Evolutionary conservation across 1,139 yeast species (phyloP).

Genomic region (Yamadazyma dendronema): DNA sequence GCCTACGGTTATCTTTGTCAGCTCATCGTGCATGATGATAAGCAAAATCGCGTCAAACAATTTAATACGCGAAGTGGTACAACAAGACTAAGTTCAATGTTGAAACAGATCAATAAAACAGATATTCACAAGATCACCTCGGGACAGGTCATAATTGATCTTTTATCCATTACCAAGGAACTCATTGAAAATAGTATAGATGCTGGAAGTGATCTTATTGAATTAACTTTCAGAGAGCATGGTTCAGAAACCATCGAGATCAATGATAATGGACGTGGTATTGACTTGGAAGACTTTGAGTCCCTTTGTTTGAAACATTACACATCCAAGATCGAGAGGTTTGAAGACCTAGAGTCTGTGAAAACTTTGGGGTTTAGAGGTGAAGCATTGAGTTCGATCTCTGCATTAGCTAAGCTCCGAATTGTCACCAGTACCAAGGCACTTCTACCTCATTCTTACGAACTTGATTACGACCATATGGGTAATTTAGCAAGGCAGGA

Average conservation of each 20-base stretch:
- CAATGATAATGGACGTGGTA: constrained; percentile 78
- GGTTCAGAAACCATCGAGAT: constrained; percentile 75
- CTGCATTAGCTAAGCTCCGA: constrained; percentile 55
- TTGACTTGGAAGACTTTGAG: constrained; percentile 55
- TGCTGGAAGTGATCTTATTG: constrained; percentile 67
- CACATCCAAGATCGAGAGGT: constrained; percentile 70
- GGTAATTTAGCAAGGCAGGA: constrained; percentile 47
- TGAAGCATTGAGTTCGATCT: constrained; percentile 76
- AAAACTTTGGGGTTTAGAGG: constrained; percentile 78
- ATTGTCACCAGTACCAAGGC: constrained; percentile 55
- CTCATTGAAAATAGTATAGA: constrained; percentile 84
- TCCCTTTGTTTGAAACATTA: constrained; percentile 67
- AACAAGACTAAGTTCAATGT: constrained; percentile 10
- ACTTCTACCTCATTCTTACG: constrained; percentile 56
- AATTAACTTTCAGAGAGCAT: constrained; percentile 62
- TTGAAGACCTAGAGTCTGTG: constrained; percentile 55
- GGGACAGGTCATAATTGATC: constrained; percentile 86
- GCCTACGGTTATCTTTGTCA: constrained; percentile 26
- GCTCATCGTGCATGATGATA: constrained; percentile 2
- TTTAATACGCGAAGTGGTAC: constrained; percentile 1
- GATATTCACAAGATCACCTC: constrained; percentile 80
- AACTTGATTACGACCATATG: constrained; percentile 47
- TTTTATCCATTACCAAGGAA: constrained; percentile 78
- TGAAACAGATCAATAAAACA: constrained; percentile 35
- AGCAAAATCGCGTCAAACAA: not conserved